phyloP scores from a whole-genome alignment of 306 rosid species.

The Cajanus cajan region DNA sequence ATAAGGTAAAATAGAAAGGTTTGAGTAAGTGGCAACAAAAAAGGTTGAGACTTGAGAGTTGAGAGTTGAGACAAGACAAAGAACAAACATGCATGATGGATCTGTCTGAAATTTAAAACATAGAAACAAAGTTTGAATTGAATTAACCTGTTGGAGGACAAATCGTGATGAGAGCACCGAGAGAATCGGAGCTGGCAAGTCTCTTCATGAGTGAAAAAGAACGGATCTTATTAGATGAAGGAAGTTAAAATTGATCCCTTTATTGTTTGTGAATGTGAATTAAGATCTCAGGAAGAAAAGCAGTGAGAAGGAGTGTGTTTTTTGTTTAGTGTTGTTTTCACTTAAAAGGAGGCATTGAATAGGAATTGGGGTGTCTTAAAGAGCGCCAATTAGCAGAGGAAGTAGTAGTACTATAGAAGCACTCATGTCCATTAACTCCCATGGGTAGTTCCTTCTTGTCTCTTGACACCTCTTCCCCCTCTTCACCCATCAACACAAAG shows the following conservation, averaged over 20 bases:
- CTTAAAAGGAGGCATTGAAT: constrained; percentile 42
- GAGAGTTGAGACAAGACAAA: constrained; percentile 28
- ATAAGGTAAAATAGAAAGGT: background rate
- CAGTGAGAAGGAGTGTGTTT: background rate
- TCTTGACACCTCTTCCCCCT: constrained; percentile 39
- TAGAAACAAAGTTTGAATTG: background rate
- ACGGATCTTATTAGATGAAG: constrained; percentile 44
- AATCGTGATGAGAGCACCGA: constrained; percentile 68
- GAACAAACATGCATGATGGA: constrained; percentile 19
- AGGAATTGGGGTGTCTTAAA: constrained; percentile 35
- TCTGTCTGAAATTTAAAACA: constrained; percentile 30
- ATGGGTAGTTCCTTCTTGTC: constrained; percentile 23
- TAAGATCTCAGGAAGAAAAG: constrained; percentile 36
- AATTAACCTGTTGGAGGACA: constrained; percentile 64
- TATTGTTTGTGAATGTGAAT: constrained; percentile 17
- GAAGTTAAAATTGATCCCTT: constrained; percentile 4
- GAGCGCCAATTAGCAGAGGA: constrained; percentile 45
- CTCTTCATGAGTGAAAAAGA: constrained; percentile 61
- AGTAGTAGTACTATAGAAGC: constrained; percentile 6
- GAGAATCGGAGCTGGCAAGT: constrained; percentile 65
- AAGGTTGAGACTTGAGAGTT: constrained; percentile 6
- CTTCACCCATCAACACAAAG: constrained; percentile 57
- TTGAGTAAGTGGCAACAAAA: background rate
- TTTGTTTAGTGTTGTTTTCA: background rate
- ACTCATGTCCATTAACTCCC: constrained; percentile 35